These are phyloP conservation scores for Ramaria rubella DNA, from an alignment of 768 basidiomycete genomes.

Conservation along the genomic window DNA sequence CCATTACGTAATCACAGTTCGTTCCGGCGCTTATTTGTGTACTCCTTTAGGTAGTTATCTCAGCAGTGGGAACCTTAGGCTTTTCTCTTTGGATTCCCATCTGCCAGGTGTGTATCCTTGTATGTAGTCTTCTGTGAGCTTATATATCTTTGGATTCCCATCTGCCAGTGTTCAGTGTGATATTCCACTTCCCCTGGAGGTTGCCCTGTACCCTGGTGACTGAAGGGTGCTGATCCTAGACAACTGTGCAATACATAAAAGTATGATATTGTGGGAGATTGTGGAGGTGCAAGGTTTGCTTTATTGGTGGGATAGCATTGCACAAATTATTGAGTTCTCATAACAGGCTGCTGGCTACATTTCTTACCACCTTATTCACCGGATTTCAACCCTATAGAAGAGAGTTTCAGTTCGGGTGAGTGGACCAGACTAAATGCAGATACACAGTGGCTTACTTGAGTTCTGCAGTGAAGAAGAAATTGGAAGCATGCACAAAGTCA, in stretches of 20 bases:
- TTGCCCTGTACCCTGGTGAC: conserved; percentile 23
- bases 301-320: background rate
- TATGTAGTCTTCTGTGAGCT: too few relatives aligned
- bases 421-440: conserved; percentile 3
- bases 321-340: background rate
- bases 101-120: too few relatives aligned
- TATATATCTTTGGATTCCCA: too few relatives aligned
- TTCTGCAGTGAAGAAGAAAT: conserved; percentile 23
- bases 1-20: too few relatives aligned
- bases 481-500: conserved; percentile 6
- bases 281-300: conserved; percentile 18
- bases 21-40: too few relatives aligned
- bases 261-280: conserved; percentile 18
- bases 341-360: conserved; percentile 19
- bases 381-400: conserved; percentile 32
- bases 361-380: conserved; percentile 31
- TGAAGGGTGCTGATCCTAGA: conserved; percentile 25
- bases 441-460: too few relatives aligned
- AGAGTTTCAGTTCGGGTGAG: conserved; percentile 24
- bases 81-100: too few relatives aligned
- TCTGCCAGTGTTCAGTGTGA: too few relatives aligned
- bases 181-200: too few relatives aligned
- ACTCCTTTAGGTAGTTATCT: too few relatives aligned
- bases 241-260: conserved; percentile 28
- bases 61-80: too few relatives aligned